phyloP scores from a whole-genome alignment of 208 protist species.

The Porcisia deanei region DNA sequence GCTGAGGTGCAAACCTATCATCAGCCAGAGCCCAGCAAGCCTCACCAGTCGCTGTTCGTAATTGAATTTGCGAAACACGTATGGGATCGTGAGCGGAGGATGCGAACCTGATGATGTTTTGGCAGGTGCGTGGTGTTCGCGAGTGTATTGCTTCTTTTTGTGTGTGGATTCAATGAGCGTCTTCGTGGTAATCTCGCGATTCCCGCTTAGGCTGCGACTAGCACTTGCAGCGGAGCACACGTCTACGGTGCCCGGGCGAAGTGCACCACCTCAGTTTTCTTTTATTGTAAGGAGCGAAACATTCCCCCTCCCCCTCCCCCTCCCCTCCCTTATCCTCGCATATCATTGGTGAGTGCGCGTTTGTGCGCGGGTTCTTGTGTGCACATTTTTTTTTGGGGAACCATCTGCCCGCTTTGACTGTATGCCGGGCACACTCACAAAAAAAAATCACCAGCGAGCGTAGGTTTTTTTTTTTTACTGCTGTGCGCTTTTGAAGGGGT shows the following conservation, averaged over 20 bases:
- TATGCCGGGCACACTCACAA: background rate
- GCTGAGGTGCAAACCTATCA: constrained; percentile 85
- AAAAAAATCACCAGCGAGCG: background rate
- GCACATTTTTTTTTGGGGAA: too few species aligned
- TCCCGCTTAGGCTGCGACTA: background rate
- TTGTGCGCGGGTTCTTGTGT: background rate
- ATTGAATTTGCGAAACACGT: constrained; percentile 81
- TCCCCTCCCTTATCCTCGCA: background rate
- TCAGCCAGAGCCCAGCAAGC: constrained; percentile 66
- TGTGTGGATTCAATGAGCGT: background rate
- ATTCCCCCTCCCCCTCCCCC: too few species aligned
- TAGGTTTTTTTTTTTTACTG: background rate
- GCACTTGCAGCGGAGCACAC: background rate
- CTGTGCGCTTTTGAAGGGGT: background rate
- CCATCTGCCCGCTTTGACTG: background rate
- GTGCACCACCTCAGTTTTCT: background rate
- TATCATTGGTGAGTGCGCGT: background rate
- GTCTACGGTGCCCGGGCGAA: background rate
- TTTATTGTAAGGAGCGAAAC: background rate
- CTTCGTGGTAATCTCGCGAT: background rate
- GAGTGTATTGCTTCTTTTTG: background rate
- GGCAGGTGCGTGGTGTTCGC: background rate
- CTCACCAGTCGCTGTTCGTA: constrained; percentile 82
- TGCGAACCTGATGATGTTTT: constrained; percentile 29
- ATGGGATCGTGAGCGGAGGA: constrained; percentile 71